Base-by-base conservation (phyloP, 1,139 yeast genomes). In the Hyphopichia wangnamkhiaoensis region DNA sequence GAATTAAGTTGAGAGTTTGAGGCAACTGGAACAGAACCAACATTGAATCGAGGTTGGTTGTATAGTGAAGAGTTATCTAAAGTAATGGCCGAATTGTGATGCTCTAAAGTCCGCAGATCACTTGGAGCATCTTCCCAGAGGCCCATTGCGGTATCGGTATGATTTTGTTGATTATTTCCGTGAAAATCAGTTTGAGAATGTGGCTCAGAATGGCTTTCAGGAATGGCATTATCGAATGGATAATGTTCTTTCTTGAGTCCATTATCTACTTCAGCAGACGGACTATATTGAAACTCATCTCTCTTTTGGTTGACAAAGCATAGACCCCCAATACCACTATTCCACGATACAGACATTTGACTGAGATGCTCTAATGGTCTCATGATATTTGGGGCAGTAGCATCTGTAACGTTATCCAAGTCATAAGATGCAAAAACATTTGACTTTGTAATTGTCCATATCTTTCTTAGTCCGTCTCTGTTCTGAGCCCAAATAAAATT, bases 281-380 rank as follows among this genome's bases (percentile, higher is more conserved):
- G 13, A 25, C 5, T 7, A 25, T 25, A 8, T 19, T 69, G 77
- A 48, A 69, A 76, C 26, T 76, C 81, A 20, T 56, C 38, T 39
- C 66, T 70, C 18, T 71, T 71, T 54, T 83, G 89, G 33, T 68
- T 68, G 5, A 81, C 72, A 48, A 81, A 76, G 3, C 77, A 53
- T 31, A 85, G 53, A 37, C 76, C 76, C 32, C 77, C 74, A 23
- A 63, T 54, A 2, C 66, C 62, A 31, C 56, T 58, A 65, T 76
- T 43, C 84, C 95, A 87, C 1, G 81, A 68, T 28, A 78, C 54
- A 0, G 87, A 70, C 1, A 72, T 70, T 3, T 75, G 61, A 5
- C 79, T 69, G 36, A 87, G 56, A 35, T 76, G 74, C 35, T 81
- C 82, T 6, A 80, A 60, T 1, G 83, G 79, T 19, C 70, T 60